Evolutionary conservation across 2,329 filamentous ascomycete genomes (phyloP).

Genomic region (Lasiodiplodia hormozganensis): DNA sequence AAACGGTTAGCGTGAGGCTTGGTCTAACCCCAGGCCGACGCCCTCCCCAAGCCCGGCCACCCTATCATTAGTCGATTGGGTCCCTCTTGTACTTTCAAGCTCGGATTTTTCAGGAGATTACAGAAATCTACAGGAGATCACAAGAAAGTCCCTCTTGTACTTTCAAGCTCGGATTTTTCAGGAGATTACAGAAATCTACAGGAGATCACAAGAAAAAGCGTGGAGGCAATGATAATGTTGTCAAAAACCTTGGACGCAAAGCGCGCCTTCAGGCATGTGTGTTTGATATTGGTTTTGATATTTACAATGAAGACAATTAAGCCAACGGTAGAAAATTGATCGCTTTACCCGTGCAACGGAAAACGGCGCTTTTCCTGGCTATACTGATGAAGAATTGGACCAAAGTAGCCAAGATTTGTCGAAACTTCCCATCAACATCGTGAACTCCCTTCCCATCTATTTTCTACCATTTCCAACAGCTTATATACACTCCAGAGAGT

Average conservation of each 20-base stretch:
- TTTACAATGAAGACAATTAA: constrained; percentile 21
- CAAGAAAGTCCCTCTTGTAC: too few relatives aligned
- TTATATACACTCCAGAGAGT: not conserved
- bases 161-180: too few relatives aligned
- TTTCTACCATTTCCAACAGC: not conserved
- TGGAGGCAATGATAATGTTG: not conserved
- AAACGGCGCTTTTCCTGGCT: not conserved
- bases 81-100: not conserved
- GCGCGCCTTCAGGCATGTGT: not conserved
- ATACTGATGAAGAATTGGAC: not conserved
- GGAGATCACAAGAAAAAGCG: not conserved
- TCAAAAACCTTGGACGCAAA: not conserved
- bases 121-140: not conserved
- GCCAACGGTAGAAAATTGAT: not conserved
- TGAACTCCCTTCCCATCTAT: not conserved
- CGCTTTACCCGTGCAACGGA: not conserved
- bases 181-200: not conserved
- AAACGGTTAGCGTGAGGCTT: not conserved
- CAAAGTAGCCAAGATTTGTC: not conserved
- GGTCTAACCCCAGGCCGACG: not conserved
- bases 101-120: not conserved
- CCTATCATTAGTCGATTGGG: not conserved
- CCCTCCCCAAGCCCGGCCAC: not conserved
- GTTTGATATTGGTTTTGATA: not conserved
- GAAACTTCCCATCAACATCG: constrained; percentile 7